Percentiles rank a stretch among this genome's conserved stretches.
Evolutionary conservation across 768 basidiomycete genomes (phyloP).

Genomic region (Tulasnella sp.): DNA sequence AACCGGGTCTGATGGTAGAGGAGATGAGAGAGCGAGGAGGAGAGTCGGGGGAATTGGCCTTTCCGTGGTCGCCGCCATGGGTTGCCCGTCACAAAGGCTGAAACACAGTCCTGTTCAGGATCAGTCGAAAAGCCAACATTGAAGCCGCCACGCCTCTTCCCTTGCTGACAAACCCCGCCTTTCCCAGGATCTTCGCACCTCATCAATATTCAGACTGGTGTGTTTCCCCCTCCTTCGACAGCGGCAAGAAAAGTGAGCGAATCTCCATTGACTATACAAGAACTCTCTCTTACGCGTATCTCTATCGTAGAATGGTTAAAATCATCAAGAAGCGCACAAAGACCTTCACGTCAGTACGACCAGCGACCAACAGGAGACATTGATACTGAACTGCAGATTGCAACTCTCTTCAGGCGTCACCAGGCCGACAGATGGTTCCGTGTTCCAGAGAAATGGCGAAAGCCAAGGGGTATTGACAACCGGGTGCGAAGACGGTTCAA

Average conservation of each 20-base stretch:
- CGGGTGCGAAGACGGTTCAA: slow-evolving; percentile 92
- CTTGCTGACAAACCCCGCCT: background rate
- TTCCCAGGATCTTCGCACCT: slow-evolving; percentile 3
- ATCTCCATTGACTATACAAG: background rate
- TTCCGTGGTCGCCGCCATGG: slow-evolving; percentile 11
- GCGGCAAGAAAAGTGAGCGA: background rate
- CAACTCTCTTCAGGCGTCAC: slow-evolving; percentile 66
- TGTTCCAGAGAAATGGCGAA: slow-evolving; percentile 98
- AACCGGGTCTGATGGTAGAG: background rate
- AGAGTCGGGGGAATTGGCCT: slow-evolving; percentile 5
- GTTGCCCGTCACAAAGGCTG: slow-evolving; percentile 14
- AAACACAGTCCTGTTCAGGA: background rate
- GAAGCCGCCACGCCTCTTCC: background rate
- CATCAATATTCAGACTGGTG: slow-evolving; percentile 9
- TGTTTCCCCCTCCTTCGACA: background rate
- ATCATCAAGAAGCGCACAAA: slow-evolving; percentile 96
- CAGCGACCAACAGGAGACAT: too few relatives aligned
- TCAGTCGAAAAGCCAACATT: background rate
- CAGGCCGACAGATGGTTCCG: slow-evolving; percentile 97
- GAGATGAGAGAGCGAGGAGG: slow-evolving; percentile 10
- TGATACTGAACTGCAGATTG: background rate
- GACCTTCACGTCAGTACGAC: slow-evolving; percentile 74
- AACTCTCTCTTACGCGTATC: background rate
- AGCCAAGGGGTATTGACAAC: slow-evolving; percentile 99
- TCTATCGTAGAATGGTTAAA: slow-evolving; percentile 36